Evolutionary conservation across 2,329 filamentous ascomycete genomes (phyloP).

Genomic region (Ophiognomonia clavigignenti-juglandacearum): DNA sequence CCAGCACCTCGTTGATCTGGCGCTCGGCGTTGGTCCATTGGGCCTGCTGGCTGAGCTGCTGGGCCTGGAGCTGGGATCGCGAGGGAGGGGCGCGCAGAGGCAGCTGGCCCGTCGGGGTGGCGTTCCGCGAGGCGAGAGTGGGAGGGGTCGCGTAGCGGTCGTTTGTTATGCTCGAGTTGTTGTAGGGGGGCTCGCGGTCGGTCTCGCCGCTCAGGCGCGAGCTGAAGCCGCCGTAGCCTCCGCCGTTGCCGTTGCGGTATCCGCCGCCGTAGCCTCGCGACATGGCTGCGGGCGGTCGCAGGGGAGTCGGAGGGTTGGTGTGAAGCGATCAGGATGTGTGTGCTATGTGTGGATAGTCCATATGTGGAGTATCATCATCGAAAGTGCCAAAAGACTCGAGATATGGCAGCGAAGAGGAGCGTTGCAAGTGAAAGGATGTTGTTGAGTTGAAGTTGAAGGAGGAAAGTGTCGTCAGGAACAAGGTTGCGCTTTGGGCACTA

Average conservation of each 20-base stretch:
- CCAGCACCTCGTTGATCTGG: slow-evolving; percentile 62
- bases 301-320: not conserved
- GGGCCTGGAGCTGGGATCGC: slow-evolving; percentile 23
- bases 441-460: not conserved
- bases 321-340: slow-evolving; percentile 1
- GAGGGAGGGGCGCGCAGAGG: slow-evolving; percentile 27
- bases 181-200: slow-evolving; percentile 47
- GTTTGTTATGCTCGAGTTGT: slow-evolving; percentile 32
- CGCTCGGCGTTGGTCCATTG: slow-evolving; percentile 44
- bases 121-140: slow-evolving; percentile 26
- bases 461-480: not conserved
- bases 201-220: slow-evolving; percentile 20
- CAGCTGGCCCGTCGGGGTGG: slow-evolving; percentile 24
- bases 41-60: slow-evolving; percentile 18
- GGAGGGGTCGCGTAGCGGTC: slow-evolving; percentile 35
- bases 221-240: slow-evolving; percentile 40
- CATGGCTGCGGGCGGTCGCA: slow-evolving; percentile 32
- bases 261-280: slow-evolving; percentile 45
- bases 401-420: not conserved
- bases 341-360: slow-evolving; percentile 17
- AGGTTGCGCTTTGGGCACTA: not conserved
- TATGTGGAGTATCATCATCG: slow-evolving; percentile 8
- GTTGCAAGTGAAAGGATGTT: no score
- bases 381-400: not conserved
- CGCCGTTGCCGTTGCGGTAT: slow-evolving; percentile 35